A percentile compares a stretch with the other conserved stretches of the same genome.
phyloP scores from a whole-genome alignment of 495 filamentous ascomycete species.

The Aspergillus asperescens region DNA sequence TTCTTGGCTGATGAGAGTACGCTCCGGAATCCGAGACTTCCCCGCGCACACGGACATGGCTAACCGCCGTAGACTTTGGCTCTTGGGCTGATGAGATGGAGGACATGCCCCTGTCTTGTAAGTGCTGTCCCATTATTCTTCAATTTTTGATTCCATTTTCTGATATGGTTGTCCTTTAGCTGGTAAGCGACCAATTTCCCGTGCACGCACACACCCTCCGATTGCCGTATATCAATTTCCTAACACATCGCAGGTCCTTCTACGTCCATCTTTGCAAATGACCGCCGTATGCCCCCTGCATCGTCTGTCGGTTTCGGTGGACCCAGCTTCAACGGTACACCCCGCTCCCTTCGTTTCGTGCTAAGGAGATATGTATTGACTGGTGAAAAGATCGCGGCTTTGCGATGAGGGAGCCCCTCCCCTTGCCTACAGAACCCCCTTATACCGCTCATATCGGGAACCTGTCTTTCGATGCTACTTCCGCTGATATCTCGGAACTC shows the following conservation, averaged over 20 bases:
- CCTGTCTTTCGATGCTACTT: slow-evolving; percentile 86
- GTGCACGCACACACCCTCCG: neutral
- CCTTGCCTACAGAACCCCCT: slow-evolving; percentile 83
- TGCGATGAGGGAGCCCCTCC: slow-evolving; percentile 70
- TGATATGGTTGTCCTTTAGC: slow-evolving; percentile 24
- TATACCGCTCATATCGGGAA: slow-evolving; percentile 96
- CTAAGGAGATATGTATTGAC: slow-evolving; percentile 13
- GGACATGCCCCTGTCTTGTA: slow-evolving; percentile 69
- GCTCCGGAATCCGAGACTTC: slow-evolving; percentile 24
- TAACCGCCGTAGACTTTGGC: slow-evolving; percentile 62
- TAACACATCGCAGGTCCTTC: slow-evolving; percentile 33
- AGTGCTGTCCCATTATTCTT: slow-evolving; percentile 27
- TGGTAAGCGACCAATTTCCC: slow-evolving; percentile 29
- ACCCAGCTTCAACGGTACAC: slow-evolving; percentile 33
- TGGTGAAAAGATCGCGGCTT: slow-evolving; percentile 49
- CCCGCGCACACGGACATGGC: slow-evolving; percentile 25
- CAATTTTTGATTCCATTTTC: slow-evolving; percentile 14
- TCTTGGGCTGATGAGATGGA: slow-evolving; percentile 99
- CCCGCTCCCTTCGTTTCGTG: slow-evolving; percentile 9
- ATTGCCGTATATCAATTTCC: slow-evolving; percentile 6
- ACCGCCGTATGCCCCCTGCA: slow-evolving; percentile 40
- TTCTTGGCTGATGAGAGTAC: slow-evolving; percentile 86
- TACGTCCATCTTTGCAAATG: slow-evolving; percentile 37
- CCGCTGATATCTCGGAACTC: slow-evolving; percentile 73
- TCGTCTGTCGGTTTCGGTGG: slow-evolving; percentile 41